Evolutionary conservation across 1,139 yeast genomes (phyloP).

Genomic region (Spencermartinsiella ligniputridi): DNA sequence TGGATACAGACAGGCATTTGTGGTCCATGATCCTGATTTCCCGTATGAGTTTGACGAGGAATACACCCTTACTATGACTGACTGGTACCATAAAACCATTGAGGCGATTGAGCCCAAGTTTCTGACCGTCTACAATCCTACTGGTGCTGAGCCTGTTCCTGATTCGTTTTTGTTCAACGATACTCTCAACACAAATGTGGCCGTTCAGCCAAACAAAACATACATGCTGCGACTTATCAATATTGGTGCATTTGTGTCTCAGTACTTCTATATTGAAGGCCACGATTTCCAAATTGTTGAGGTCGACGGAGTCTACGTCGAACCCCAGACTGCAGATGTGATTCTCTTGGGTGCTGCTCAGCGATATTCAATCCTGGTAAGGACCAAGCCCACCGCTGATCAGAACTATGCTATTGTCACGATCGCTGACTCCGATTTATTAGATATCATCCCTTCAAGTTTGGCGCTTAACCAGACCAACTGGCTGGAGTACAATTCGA

Average conservation of each 20-base stretch:
- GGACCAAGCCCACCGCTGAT: conserved; percentile 56
- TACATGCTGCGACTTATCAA: conserved; percentile 74
- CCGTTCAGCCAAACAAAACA: conserved; percentile 72
- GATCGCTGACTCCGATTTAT: conserved; percentile 70
- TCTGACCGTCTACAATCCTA: conserved; percentile 73
- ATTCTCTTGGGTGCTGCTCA: conserved; percentile 72
- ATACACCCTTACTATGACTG: conserved; percentile 56
- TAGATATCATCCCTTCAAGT: conserved; percentile 65
- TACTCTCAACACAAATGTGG: conserved; percentile 64
- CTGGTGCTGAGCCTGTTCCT: conserved; percentile 97
- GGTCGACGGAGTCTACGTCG: conserved; percentile 73
- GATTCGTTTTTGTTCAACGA: conserved; percentile 73
- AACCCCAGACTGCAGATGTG: conserved; percentile 54
- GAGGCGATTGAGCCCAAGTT: conserved; percentile 49
- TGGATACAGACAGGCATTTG: conserved; percentile 79
- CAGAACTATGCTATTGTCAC: conserved; percentile 74
- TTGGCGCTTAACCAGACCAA: conserved; percentile 66
- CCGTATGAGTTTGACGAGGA: conserved; percentile 59
- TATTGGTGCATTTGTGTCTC: conserved; percentile 83
- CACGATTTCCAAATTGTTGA: conserved; percentile 79
- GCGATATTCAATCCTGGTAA: conserved; percentile 66
- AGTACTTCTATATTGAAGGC: conserved; percentile 77
- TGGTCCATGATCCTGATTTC: conserved; percentile 56
- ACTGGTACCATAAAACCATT: conserved; percentile 76
- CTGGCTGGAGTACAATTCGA: conserved; percentile 55